Evolutionary conservation across 2,329 filamentous ascomycete species (phyloP).

Genomic region (Fusarium fracticaudum): DNA sequence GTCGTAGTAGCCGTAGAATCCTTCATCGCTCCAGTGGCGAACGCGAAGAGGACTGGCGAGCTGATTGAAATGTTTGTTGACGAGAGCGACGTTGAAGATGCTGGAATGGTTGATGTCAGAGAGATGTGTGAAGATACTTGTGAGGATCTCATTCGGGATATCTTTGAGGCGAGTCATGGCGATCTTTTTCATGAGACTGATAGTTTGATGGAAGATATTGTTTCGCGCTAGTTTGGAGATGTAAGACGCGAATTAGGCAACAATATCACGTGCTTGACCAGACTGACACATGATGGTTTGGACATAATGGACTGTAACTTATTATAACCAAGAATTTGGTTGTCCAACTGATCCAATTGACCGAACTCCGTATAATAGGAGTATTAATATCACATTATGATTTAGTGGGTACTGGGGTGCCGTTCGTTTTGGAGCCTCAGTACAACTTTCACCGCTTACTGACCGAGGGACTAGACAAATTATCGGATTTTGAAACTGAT

Average conservation of each 20-base stretch:
- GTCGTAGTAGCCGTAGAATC: not conserved
- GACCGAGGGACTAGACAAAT: rapidly evolving
- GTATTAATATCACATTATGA: too few species aligned
- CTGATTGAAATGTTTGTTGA: not conserved
- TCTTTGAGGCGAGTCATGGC: not conserved
- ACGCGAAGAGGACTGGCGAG: not conserved
- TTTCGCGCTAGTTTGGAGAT: not conserved
- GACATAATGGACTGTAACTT: rapidly evolving
- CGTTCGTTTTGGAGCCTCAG: not conserved
- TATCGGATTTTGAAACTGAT: rapidly evolving
- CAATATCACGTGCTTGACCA: not conserved
- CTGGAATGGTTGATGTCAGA: not conserved
- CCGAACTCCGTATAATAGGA: too few species aligned
- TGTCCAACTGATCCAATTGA: rapidly evolving
- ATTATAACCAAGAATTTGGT: rapidly evolving
- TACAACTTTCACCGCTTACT: not conserved
- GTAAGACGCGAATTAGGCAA: not conserved
- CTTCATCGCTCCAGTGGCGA: not conserved
- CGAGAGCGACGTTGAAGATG: not conserved
- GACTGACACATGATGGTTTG: not conserved
- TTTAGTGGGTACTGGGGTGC: not conserved
- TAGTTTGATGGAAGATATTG: not conserved
- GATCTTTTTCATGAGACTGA: not conserved
- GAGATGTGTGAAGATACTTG: not conserved
- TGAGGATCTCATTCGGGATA: not conserved